Conservation (phyloP, 2,329 filamentous ascomycete genomes). For the Ascomycota sp. region DNA sequence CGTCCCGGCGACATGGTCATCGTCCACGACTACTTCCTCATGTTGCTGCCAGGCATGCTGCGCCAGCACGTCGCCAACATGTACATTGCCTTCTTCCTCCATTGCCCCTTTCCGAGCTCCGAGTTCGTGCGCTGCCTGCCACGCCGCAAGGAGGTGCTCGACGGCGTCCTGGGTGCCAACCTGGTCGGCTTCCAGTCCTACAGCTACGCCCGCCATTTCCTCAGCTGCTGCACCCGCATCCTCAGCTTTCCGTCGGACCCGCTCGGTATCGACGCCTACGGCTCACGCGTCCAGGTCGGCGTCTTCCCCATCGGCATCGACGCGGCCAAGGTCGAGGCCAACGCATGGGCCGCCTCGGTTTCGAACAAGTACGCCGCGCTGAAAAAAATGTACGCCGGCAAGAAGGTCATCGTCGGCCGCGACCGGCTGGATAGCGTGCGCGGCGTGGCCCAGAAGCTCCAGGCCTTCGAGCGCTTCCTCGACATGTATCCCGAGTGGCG, state of each 20-base stretch:
- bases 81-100: slow-evolving; percentile 87
- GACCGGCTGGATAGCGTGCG: slow-evolving; percentile 86
- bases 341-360: slow-evolving; percentile 50
- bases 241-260: slow-evolving; percentile 77
- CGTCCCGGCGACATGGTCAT: slow-evolving; percentile 83
- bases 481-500: slow-evolving; percentile 82
- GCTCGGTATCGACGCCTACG: slow-evolving; percentile 73
- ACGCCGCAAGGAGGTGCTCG: slow-evolving; percentile 72
- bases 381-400: slow-evolving; percentile 60
- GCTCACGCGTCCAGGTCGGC: slow-evolving; percentile 72
- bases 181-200: slow-evolving; percentile 91
- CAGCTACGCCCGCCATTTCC: slow-evolving; percentile 86
- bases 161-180: slow-evolving; percentile 77
- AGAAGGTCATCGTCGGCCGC: slow-evolving; percentile 86
- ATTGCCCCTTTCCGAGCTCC: slow-evolving; percentile 87
- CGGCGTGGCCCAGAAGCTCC: slow-evolving; percentile 86
- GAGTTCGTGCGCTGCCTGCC: slow-evolving; percentile 84
- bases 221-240: slow-evolving; percentile 80
- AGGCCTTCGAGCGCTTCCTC: slow-evolving; percentile 83
- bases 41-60: slow-evolving; percentile 74
- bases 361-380: slow-evolving; percentile 56
- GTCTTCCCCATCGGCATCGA: slow-evolving; percentile 93
- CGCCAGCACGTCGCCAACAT: slow-evolving; percentile 72
- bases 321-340: slow-evolving; percentile 53
- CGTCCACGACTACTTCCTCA: slow-evolving; percentile 85